These are phyloP conservation scores for Dryas drummondii DNA, from an alignment of 306 rosid genomes.

Conservation along the genomic window DNA sequence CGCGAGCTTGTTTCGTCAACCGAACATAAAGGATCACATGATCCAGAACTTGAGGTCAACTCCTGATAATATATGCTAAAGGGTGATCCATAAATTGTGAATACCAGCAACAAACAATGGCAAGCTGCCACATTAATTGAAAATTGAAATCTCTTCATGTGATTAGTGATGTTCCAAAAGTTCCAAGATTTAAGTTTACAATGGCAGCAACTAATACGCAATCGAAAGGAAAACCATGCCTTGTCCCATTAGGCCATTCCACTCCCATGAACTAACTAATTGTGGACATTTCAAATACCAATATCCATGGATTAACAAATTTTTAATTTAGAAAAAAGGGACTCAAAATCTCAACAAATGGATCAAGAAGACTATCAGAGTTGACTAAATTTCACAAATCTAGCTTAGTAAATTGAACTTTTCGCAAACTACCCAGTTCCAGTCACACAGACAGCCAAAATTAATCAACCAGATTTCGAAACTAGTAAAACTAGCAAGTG, in stretches of 20 bases:
- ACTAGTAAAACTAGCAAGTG: conserved; percentile 14
- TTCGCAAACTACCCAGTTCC: conserved; percentile 7
- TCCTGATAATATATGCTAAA: conserved; percentile 48
- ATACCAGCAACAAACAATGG: conserved; percentile 10
- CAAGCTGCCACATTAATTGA: conserved; percentile 10
- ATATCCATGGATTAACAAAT: background rate
- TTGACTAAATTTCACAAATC: background rate
- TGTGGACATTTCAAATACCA: background rate
- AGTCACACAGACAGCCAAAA: conserved; percentile 17
- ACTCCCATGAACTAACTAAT: background rate
- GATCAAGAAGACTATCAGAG: background rate
- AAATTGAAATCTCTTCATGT: background rate
- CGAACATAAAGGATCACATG: conserved; percentile 81
- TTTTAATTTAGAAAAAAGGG: background rate
- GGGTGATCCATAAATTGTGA: conserved; percentile 26
- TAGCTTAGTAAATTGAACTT: background rate
- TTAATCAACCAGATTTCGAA: conserved; percentile 17
- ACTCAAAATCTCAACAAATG: background rate
- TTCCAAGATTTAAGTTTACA: background rate
- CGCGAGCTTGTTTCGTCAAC: conserved; percentile 69
- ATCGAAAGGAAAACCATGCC: background rate
- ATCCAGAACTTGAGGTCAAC: conserved; percentile 48
- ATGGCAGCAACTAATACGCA: background rate
- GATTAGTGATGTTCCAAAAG: background rate
- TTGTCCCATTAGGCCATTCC: background rate